A percentile compares a stretch with the other conserved stretches of the same genome.
Conservation (phyloP, 306 rosid genomes). For the Gastrolobium villosum region DNA sequence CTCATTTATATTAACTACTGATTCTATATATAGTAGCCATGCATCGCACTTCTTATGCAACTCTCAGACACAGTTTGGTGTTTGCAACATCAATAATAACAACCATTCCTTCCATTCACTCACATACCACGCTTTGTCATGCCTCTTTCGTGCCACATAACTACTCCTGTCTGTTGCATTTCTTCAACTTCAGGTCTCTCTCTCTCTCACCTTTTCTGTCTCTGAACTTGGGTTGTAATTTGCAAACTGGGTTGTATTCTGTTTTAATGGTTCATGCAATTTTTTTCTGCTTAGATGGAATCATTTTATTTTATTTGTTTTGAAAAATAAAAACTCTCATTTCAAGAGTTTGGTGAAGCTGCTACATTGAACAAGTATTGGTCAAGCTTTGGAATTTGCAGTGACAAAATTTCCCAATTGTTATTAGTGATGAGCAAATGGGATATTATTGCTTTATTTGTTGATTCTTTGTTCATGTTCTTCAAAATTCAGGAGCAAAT, state of each 20-base stretch:
- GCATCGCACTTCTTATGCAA: no score
- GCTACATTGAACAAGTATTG: neutral
- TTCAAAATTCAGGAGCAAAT: no score
- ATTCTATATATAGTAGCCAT: no score
- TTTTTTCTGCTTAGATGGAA: neutral
- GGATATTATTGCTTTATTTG: no score
- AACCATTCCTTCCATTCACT: neutral
- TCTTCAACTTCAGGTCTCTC: slow-evolving; percentile 52
- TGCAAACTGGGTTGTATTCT: neutral
- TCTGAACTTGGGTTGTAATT: neutral
- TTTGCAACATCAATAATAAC: neutral
- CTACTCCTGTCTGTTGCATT: slow-evolving; percentile 39
- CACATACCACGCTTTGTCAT: slow-evolving; percentile 5
- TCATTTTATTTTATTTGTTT: neutral
- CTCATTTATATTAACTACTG: no score
- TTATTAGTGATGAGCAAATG: no score
- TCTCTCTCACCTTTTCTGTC: neutral
- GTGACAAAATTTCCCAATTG: no score
- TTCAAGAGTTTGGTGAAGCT: slow-evolving; percentile 9
- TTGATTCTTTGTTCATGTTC: no score
- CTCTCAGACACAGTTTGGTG: no score
- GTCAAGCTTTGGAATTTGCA: no score
- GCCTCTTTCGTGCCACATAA: slow-evolving; percentile 48
- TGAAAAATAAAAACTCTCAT: neutral
- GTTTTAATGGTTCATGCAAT: neutral